Conservation (phyloP, 2,329 filamentous ascomycete species). For the Colletotrichum plurivorum region DNA sequence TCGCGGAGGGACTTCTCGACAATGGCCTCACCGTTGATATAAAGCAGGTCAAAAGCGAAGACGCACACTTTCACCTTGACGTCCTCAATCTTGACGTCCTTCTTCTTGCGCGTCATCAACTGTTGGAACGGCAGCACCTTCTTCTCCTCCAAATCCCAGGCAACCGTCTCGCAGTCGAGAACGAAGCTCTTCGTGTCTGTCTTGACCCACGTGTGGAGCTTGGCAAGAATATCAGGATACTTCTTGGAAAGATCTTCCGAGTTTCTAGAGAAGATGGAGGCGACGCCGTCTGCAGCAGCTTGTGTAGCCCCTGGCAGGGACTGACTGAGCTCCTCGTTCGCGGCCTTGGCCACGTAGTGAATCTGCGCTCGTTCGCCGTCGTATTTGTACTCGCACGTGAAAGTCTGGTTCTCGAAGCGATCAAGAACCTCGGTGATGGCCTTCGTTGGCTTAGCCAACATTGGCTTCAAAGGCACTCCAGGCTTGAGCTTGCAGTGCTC, state of each 20-base stretch:
- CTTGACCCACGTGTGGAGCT: slow-evolving; percentile 91
- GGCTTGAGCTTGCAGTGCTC: slow-evolving; percentile 93
- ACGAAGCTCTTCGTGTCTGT: slow-evolving; percentile 93
- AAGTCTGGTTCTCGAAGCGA: slow-evolving; percentile 93
- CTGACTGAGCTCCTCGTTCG: slow-evolving; percentile 77
- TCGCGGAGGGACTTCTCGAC: slow-evolving; percentile 91
- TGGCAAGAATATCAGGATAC: slow-evolving; percentile 94
- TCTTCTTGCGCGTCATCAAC: slow-evolving; percentile 97
- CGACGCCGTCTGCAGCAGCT: slow-evolving; percentile 79
- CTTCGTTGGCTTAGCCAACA: slow-evolving; percentile 98
- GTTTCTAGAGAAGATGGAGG: slow-evolving; percentile 96
- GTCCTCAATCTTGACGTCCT: slow-evolving; percentile 95
- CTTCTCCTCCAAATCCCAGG: slow-evolving; percentile 95
- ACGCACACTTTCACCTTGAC: slow-evolving; percentile 98
- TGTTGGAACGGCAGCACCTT: slow-evolving; percentile 98
- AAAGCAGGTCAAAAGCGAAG: slow-evolving; percentile 95
- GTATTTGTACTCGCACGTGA: slow-evolving; percentile 99
- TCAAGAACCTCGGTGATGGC: slow-evolving; percentile 98
- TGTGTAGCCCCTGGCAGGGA: slow-evolving; percentile 72
- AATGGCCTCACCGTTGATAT: slow-evolving; percentile 90
- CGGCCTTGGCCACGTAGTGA: slow-evolving; percentile 91
- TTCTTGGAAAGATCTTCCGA: slow-evolving; percentile 98
- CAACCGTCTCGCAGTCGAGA: slow-evolving; percentile 97
- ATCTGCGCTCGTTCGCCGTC: slow-evolving; percentile 99
- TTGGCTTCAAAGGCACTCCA: slow-evolving; percentile 95